Percentiles rank a stretch among this genome's conserved stretches.
Evolutionary conservation across 108 stramenopile genomes (phyloP).

Genomic region (Cyclotella baltica): DNA sequence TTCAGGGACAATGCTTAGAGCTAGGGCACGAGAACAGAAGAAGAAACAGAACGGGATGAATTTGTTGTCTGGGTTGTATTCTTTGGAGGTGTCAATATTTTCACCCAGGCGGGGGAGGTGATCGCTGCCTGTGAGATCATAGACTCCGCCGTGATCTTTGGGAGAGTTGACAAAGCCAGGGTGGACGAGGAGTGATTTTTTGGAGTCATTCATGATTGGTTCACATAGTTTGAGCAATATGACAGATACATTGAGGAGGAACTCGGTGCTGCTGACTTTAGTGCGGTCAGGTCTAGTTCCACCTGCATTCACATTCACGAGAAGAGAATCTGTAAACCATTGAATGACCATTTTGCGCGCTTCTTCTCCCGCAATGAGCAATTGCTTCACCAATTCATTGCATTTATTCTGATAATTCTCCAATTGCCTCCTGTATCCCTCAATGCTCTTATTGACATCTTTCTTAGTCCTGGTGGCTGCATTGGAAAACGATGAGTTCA

Average conservation of each 20-base stretch:
- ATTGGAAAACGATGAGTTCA: conserved; percentile 50
- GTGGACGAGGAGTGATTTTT: conserved; percentile 75
- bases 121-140: conserved; percentile 71
- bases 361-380: conserved; percentile 77
- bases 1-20: conserved; percentile 72
- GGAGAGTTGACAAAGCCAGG: conserved; percentile 74
- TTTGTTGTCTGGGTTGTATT: conserved; percentile 79
- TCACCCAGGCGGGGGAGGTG: conserved; percentile 80
- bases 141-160: conserved; percentile 72
- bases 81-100: conserved; percentile 23
- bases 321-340: conserved; percentile 84
- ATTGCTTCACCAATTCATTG: conserved; percentile 66
- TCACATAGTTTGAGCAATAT: conserved; percentile 82
- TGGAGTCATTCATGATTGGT: conserved; percentile 72
- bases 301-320: conserved; percentile 79
- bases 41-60: conserved; percentile 90
- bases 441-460: conserved; percentile 59
- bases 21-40: conserved; percentile 75
- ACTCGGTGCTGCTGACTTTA: conserved; percentile 70
- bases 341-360: conserved; percentile 63
- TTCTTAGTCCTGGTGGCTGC: conserved; percentile 51
- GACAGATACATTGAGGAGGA: conserved; percentile 72
- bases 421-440: conserved; percentile 67
- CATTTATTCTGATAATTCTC: conserved; percentile 71
- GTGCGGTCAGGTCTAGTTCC: conserved; percentile 75